Evolutionary conservation across 129 eudicot species (phyloP).

Genomic region (sunflower (Helianthus annuus)): HanXRQr2.0-SUNRISE NC_035445.2:138024373-138024872

Average conservation of each 20-base stretch:
- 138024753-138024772: constrained; percentile 5
- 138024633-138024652: not conserved
- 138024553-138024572: too few relatives aligned
- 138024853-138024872: not conserved
- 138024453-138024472: too few relatives aligned
- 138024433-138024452: too few relatives aligned
- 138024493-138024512: too few relatives aligned
- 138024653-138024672: not conserved
- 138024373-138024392: not conserved
- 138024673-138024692: not conserved
- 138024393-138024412: not conserved
- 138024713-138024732: constrained; percentile 25
- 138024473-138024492: too few relatives aligned
- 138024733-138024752: constrained; percentile 4
- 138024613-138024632: not conserved
- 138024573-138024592: too few relatives aligned
- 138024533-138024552: too few relatives aligned
- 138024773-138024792: not conserved
- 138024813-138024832: not conserved
- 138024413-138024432: not conserved
- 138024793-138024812: not conserved
- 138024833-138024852: not conserved
- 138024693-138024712: not conserved
- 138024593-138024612: too few relatives aligned
- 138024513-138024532: too few relatives aligned